Evolutionary conservation across 78 protist genomes (phyloP), one percentile per base, ranked within the genome.

Genomic region (Speleostelium caveatum): DNA sequence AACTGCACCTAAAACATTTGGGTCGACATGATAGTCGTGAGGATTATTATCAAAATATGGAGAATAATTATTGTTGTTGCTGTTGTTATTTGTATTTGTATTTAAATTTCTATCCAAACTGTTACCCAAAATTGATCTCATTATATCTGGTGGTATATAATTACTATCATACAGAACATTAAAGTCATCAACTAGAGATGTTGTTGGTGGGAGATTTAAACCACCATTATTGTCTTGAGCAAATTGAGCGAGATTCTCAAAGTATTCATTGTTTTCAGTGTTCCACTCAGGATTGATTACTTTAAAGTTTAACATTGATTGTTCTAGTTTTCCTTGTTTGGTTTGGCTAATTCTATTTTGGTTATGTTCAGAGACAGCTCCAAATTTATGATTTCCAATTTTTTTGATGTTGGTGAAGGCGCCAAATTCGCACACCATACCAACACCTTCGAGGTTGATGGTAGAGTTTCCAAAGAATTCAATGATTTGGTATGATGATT

Each of bases 221-320:
- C 51, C 30, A 33, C 36, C n/a, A 21, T 42, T 32, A 49, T 49
- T 28, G 28, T 49, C 51, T 41, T 69, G 33, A 26, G 74, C 61
- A 63, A 45, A 83, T 19, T 24, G 24, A 36, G 63, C 42, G 1
- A 83, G 5, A 30, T 60, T 35, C n/a, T 83, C 71, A 26, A 83
- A 26, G 6, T 63, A 33, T 36, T 83, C 91, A 42, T 83, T 35
- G 10, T 59, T 38, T 17, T 73, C 68, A 26, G 79, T 36, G 22
- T 53, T 67, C 91, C 91, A 83, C 28, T 80, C 87, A 35, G 92
- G 76, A 68, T 75, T 66, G 59, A 69, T 28, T 32, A 73, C 60
- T 56, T 78, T 79, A 75, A 94, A 94, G 66, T 79, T 88, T 24
- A 94, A n/a, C 66, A 94, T 76, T 1, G 96, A 94, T 30, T 76